Evolutionary conservation across 2,329 filamentous ascomycete genomes (phyloP).

Genomic region (Elsinoe perseae): DNA sequence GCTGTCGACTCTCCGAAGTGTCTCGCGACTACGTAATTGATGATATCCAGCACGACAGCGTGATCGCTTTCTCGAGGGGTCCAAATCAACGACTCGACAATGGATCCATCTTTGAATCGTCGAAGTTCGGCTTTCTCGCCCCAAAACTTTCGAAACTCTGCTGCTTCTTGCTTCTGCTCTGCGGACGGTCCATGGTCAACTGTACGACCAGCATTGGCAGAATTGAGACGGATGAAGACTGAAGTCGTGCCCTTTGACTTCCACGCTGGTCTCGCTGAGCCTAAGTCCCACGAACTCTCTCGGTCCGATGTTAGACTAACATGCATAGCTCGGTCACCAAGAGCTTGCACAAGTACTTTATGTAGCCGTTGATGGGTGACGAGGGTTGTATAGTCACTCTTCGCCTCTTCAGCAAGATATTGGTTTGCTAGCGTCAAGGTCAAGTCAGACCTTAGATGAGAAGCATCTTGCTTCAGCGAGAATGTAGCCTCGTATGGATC

Average conservation of each 20-base stretch:
- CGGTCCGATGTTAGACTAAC: conserved; percentile 43
- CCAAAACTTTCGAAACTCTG: conserved; percentile 84
- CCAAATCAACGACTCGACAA: conserved; percentile 89
- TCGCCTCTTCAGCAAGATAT: conserved; percentile 26
- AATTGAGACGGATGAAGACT: conserved; percentile 65
- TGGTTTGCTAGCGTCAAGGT: conserved; percentile 36
- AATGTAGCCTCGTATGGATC: conserved; percentile 84
- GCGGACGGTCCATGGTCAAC: conserved; percentile 84
- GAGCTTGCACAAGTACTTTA: conserved; percentile 57
- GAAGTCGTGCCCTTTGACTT: conserved; percentile 38
- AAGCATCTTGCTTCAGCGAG: conserved; percentile 52
- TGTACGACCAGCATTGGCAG: conserved; percentile 61
- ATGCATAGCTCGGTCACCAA: conserved; percentile 65
- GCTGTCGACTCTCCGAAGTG: conserved; percentile 58
- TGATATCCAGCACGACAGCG: conserved; percentile 71
- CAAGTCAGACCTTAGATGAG: conserved; percentile 49
- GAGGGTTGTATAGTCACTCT: conserved; percentile 26
- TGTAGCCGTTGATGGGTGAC: conserved; percentile 52
- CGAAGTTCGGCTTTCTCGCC: conserved; percentile 86
- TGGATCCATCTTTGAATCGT: conserved; percentile 90
- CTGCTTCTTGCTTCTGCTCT: conserved; percentile 75
- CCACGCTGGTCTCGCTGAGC: conserved; percentile 23
- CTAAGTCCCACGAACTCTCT: conserved; percentile 31
- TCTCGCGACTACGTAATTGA: conserved; percentile 59
- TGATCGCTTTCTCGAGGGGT: conserved; percentile 46